phyloP scores from a whole-genome alignment of 1,139 yeast species.

The Nakaseomyces sp. region DNA sequence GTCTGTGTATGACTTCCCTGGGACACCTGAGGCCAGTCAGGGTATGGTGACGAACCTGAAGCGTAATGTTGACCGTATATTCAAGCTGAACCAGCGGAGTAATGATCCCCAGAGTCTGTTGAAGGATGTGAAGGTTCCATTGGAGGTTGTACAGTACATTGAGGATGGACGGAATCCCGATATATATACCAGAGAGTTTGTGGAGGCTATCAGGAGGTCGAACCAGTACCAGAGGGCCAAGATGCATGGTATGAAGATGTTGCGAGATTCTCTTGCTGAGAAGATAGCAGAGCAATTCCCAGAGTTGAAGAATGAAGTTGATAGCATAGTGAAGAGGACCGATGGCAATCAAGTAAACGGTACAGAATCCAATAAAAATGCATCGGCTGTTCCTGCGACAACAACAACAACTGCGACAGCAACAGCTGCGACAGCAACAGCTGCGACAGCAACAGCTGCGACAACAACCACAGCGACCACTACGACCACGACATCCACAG shows the following conservation, averaged over 20 bases:
- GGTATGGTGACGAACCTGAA: conserved; percentile 40
- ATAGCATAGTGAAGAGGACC: conserved; percentile 41
- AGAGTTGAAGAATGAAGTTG: conserved; percentile 47
- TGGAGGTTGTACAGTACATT: conserved; percentile 73
- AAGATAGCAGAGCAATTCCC: conserved; percentile 74
- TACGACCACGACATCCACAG: too few species aligned
- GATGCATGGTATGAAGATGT: conserved; percentile 48
- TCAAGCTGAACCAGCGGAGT: conserved; percentile 28
- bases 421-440: too few species aligned
- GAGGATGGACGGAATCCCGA: conserved; percentile 97
- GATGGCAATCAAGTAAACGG: neutral
- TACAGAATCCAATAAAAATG: neutral
- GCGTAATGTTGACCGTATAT: conserved; percentile 32
- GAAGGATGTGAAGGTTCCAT: conserved; percentile 48
- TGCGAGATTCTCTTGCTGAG: conserved; percentile 57
- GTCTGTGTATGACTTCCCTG: conserved; percentile 86
- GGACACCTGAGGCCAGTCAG: conserved; percentile 57
- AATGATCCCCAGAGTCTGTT: conserved; percentile 30
- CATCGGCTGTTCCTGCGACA: too few species aligned
- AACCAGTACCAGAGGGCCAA: conserved; percentile 86
- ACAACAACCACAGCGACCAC: too few species aligned
- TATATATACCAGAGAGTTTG: conserved; percentile 90
- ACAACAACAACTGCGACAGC: too few species aligned
- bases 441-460: too few species aligned
- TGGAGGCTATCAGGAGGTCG: conserved; percentile 80